phyloP scores from a whole-genome alignment of 192 early-diverging fungal genomes.

The Backusella tarrabulga region DNA sequence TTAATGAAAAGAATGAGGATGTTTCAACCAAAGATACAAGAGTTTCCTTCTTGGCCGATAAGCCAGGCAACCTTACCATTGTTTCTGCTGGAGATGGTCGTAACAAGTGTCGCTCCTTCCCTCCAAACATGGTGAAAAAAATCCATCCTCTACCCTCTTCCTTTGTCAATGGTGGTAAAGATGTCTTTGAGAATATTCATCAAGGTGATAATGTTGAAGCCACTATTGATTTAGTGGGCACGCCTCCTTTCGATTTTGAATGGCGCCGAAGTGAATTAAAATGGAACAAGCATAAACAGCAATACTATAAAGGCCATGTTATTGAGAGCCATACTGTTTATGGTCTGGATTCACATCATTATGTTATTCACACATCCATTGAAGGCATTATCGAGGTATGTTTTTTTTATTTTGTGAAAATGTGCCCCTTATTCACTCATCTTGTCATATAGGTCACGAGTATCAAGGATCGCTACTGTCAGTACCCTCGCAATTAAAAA shows the following conservation, averaged over 20 bases:
- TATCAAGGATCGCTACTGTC: conserved; percentile 37
- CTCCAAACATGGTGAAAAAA: conserved; percentile 31
- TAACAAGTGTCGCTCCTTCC: conserved; percentile 41
- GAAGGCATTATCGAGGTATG: conserved; percentile 42
- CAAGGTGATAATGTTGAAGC: conserved; percentile 43
- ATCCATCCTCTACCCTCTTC: conserved; percentile 42
- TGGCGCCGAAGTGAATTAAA: conserved; percentile 43
- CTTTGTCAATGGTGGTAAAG: conserved; percentile 40
- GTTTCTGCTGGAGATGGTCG: conserved; percentile 40
- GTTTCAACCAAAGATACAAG: conserved; percentile 20
- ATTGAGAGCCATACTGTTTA: conserved; percentile 39
- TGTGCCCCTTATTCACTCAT: not conserved
- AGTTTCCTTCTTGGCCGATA: conserved; percentile 39
- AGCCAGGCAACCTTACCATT: conserved; percentile 49
- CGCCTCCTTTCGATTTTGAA: conserved; percentile 46
- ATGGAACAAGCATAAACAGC: conserved; percentile 28
- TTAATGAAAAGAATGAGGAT: conserved; percentile 27
- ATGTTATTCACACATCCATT: conserved; percentile 39
- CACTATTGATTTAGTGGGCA: conserved; percentile 40
- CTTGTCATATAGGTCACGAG: conserved; percentile 20
- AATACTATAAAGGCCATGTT: conserved; percentile 33
- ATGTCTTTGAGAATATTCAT: conserved; percentile 43
- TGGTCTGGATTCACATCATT: conserved; percentile 29
- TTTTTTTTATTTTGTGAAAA: not conserved
- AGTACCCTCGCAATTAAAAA: conserved; percentile 25